Evolutionary conservation across 768 basidiomycete species (phyloP).

Genomic region (Auricularia heimuer): DNA sequence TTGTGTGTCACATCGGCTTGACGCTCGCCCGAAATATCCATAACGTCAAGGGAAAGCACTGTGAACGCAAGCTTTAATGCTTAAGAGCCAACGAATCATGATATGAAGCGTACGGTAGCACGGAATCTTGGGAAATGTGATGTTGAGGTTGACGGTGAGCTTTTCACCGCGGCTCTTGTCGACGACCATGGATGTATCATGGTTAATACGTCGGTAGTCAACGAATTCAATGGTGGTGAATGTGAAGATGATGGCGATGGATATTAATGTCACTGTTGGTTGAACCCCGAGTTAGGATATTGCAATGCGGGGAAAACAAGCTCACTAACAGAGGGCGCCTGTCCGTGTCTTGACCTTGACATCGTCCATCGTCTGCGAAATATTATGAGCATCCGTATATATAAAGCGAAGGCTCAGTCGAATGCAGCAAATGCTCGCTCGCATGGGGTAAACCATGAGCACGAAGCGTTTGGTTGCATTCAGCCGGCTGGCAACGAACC

Average conservation of each 20-base stretch:
- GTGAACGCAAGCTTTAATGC: conserved; percentile 1
- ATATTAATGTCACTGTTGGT: conserved; percentile 74
- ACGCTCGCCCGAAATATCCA: conserved; percentile 96
- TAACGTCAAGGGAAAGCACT: conserved; percentile 94
- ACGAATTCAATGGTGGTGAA: conserved; percentile 92
- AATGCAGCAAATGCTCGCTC: too few species aligned
- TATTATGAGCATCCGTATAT: background rate
- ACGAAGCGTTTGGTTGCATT: background rate
- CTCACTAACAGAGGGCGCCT: conserved; percentile 70
- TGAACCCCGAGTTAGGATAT: conserved; percentile 6
- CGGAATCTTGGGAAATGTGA: conserved; percentile 94
- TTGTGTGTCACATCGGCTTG: conserved; percentile 88
- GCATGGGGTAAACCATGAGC: too few species aligned
- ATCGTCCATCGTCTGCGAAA: conserved; percentile 85
- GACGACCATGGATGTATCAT: conserved; percentile 89
- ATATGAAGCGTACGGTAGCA: conserved; percentile 72
- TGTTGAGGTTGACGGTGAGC: conserved; percentile 79
- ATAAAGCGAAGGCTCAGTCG: too few species aligned
- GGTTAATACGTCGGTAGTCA: conserved; percentile 79
- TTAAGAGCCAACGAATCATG: background rate
- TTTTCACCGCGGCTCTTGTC: conserved; percentile 94
- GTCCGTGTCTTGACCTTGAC: conserved; percentile 98
- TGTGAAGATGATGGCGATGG: conserved; percentile 83
- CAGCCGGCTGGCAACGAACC: conserved; percentile 36
- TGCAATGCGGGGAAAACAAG: conserved; percentile 1